These are phyloP conservation scores for Picochlorum sp. DNA, from an alignment of 139 green algal species.

Conservation along the genomic window DNA sequence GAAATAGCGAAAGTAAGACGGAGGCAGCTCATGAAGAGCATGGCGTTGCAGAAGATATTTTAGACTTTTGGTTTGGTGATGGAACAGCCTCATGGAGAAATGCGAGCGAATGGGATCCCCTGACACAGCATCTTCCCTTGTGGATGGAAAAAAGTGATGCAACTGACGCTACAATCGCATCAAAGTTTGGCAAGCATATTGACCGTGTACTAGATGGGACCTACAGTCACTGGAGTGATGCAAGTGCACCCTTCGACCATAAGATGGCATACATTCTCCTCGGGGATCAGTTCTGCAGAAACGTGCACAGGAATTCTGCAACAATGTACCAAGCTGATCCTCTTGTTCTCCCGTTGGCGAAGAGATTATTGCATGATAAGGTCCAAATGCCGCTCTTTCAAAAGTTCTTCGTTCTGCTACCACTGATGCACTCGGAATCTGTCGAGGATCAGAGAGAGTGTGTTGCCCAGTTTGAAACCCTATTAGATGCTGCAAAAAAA, in stretches of 20 bases:
- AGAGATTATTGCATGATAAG: not conserved
- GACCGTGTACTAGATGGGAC: too few relatives aligned
- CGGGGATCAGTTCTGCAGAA: too few relatives aligned
- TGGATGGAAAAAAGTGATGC: constrained; percentile 9
- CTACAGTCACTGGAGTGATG: too few relatives aligned
- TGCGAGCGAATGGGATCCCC: not conserved
- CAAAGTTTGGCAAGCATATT: too few relatives aligned
- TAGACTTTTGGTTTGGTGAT: constrained; percentile 3
- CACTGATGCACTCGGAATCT: constrained; percentile 48
- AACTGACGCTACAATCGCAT: constrained; percentile 1
- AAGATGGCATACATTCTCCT: too few relatives aligned
- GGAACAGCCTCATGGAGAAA: too few relatives aligned
- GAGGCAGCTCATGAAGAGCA: not conserved
- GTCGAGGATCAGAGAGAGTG: constrained; percentile 44
- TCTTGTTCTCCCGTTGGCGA: not conserved
- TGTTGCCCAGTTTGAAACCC: constrained; percentile 3
- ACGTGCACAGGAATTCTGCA: not conserved
- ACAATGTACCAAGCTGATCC: constrained; percentile 15
- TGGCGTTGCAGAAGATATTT: not conserved
- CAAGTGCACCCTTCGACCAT: too few relatives aligned
- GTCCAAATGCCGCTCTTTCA: constrained; percentile 20
- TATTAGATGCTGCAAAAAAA: constrained; percentile 9
- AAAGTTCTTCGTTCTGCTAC: constrained; percentile 27
- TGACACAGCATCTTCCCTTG: constrained; percentile 13
- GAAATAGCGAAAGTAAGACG: too few relatives aligned